These are phyloP conservation scores for Funneliformis caledonium DNA, from an alignment of 371 early-diverging fungal species.

Conservation along the genomic window DNA sequence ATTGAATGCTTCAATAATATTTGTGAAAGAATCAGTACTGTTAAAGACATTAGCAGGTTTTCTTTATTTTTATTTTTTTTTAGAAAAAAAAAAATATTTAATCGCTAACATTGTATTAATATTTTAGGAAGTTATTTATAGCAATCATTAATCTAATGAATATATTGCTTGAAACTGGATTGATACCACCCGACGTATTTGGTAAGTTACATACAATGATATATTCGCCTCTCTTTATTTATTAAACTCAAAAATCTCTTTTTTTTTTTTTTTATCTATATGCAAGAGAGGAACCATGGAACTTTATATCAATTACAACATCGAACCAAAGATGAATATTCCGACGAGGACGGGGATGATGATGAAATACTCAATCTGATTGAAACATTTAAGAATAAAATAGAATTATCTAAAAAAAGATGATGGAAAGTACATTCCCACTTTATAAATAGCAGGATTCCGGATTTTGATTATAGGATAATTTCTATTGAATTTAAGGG, in stretches of 20 bases:
- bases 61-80: background rate
- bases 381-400: background rate
- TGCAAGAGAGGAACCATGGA: background rate
- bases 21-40: background rate
- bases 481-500: background rate
- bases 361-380: background rate
- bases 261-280: background rate
- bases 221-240: too few relatives aligned
- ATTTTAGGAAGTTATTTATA: background rate
- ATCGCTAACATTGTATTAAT: background rate
- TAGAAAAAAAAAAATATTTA: too few relatives aligned
- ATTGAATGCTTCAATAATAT: background rate
- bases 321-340: background rate
- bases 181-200: background rate
- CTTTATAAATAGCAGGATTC: too few relatives aligned
- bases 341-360: background rate
- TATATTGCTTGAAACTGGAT: background rate
- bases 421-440: background rate
- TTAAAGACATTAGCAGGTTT: background rate
- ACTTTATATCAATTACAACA: background rate
- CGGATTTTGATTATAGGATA: too few relatives aligned
- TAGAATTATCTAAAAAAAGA: background rate
- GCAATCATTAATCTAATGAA: background rate
- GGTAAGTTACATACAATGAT: background rate
- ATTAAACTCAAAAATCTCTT: background rate